Evolutionary conservation across 2,329 filamentous ascomycete species (phyloP).

Genomic region (Fusarium domesticum): DNA sequence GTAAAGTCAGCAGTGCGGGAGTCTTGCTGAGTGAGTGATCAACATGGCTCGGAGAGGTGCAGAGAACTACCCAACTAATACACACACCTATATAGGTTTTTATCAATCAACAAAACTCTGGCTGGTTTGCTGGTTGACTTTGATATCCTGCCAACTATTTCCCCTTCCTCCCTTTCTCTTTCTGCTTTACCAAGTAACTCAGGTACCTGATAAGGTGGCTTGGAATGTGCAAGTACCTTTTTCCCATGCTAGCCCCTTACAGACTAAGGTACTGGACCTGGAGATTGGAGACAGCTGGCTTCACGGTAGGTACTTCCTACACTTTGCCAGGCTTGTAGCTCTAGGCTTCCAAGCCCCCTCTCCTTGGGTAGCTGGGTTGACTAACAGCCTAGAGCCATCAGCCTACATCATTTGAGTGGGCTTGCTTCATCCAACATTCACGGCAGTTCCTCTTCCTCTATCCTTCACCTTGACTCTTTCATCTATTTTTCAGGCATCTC

Average conservation of each 20-base stretch:
- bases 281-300: no score
- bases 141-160: no score
- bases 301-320: no score
- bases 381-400: background rate
- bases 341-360: background rate
- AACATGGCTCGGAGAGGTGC: no score
- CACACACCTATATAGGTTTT: no score
- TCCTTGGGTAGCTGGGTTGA: background rate
- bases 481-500: constrained; percentile 11
- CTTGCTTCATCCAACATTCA: constrained; percentile 16
- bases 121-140: no score
- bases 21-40: no score
- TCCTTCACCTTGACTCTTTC: constrained; percentile 13
- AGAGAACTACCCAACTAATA: no score
- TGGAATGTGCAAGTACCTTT: background rate
- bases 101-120: no score
- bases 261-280: background rate
- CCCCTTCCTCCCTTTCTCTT: background rate
- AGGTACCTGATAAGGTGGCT: no score
- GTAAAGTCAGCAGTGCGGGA: no score
- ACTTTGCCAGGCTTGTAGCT: background rate
- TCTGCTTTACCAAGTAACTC: no score
- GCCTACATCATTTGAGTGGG: background rate
- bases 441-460: constrained; percentile 15
- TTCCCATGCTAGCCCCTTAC: background rate